These are phyloP conservation scores for Pachysolen tannophilus DNA, from an alignment of 805 yeast genomes.

Conservation along the genomic window DNA sequence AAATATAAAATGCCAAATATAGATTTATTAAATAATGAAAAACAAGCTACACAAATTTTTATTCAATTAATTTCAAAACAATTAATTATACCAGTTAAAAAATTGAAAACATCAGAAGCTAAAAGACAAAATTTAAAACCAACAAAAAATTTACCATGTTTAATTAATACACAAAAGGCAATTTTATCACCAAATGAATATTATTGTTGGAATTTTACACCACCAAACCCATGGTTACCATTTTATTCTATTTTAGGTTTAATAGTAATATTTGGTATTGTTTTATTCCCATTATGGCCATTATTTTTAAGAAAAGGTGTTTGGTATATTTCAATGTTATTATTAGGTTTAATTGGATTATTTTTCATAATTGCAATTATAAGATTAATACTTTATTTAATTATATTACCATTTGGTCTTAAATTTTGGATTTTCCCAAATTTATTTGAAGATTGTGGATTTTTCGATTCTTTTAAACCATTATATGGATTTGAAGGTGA, in stretches of 20 bases:
- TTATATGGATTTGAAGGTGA: constrained; percentile 73
- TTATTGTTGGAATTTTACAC: constrained; percentile 76
- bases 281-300: constrained; percentile 95
- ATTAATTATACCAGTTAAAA: constrained; percentile 67
- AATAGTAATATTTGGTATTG: constrained; percentile 51
- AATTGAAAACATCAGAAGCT: constrained; percentile 62
- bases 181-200: constrained; percentile 58
- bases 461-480: constrained; percentile 86
- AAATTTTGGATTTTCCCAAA: constrained; percentile 90
- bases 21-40: constrained; percentile 33
- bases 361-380: constrained; percentile 76
- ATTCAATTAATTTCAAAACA: constrained; percentile 64
- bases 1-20: constrained; percentile 26
- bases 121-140: constrained; percentile 55
- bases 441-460: constrained; percentile 90
- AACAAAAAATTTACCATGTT: constrained; percentile 54
- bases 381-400: constrained; percentile 62
- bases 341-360: constrained; percentile 62
- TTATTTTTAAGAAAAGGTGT: constrained; percentile 79
- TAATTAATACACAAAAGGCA: constrained; percentile 49
- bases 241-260: constrained; percentile 59
- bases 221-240: constrained; percentile 58
- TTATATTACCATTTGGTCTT: constrained; percentile 52
- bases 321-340: constrained; percentile 79
- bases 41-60: constrained; percentile 55